phyloP scores from a whole-genome alignment of 2,329 filamentous ascomycete species.

The Xylariaceae sp. region DNA sequence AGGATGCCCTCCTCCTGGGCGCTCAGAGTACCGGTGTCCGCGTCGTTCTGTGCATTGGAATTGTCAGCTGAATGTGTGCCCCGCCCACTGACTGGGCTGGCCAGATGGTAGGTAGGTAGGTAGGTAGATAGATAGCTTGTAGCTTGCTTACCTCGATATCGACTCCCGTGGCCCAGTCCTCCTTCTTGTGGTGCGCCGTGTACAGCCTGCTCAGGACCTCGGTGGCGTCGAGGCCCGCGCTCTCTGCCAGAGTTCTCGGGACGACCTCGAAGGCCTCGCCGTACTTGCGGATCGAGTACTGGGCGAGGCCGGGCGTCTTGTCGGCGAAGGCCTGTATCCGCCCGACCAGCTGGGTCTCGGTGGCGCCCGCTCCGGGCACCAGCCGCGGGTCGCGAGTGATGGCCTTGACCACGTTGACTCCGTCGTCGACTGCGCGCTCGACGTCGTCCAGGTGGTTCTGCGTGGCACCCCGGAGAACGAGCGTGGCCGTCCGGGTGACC shows the following conservation, averaged over 20 bases:
- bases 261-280: slow-evolving; percentile 97
- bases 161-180: slow-evolving; percentile 84
- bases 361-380: slow-evolving; percentile 88
- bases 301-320: slow-evolving; percentile 83
- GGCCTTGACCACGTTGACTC: slow-evolving; percentile 97
- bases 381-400: slow-evolving; percentile 89
- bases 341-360: slow-evolving; percentile 89
- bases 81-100: too few species aligned
- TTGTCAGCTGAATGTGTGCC: background rate
- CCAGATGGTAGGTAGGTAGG: too few species aligned
- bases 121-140: too few species aligned
- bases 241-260: slow-evolving; percentile 87
- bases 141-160: slow-evolving; percentile 77
- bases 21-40: slow-evolving; percentile 62
- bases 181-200: slow-evolving; percentile 82
- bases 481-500: slow-evolving; percentile 82
- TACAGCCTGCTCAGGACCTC: slow-evolving; percentile 90
- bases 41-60: slow-evolving; percentile 1
- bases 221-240: slow-evolving; percentile 92
- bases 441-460: slow-evolving; percentile 98
- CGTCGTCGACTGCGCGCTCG: slow-evolving; percentile 93
- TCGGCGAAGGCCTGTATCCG: slow-evolving; percentile 85
- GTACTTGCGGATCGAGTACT: slow-evolving; percentile 96
- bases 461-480: slow-evolving; percentile 89
- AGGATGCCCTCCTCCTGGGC: slow-evolving; percentile 83